Evolutionary conservation across 768 basidiomycete species (phyloP).

Genomic region (Asterophora parasitica): DNA sequence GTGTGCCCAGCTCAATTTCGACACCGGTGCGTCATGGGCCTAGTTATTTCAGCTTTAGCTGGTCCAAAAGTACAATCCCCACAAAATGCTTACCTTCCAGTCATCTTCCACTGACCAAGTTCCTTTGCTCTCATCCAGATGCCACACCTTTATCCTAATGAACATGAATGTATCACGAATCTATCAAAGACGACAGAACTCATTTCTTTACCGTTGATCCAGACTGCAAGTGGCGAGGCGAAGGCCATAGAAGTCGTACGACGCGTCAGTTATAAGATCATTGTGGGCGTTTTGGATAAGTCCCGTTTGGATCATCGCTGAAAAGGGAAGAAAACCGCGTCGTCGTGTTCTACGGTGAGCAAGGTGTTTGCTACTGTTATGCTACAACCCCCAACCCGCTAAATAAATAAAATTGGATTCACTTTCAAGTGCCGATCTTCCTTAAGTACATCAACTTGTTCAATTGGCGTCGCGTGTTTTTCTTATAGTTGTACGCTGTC

Average conservation of each 20-base stretch:
- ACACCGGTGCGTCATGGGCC: conserved; percentile 94
- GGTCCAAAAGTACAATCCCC: neutral
- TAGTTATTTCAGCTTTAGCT: conserved; percentile 23
- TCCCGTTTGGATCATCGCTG: conserved; percentile 69
- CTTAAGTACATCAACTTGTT: too few relatives aligned
- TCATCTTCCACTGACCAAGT: conserved; percentile 80
- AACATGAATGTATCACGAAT: conserved; percentile 12
- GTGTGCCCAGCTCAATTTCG: conserved; percentile 85
- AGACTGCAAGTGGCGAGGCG: conserved; percentile 76
- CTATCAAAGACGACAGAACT: conserved; percentile 4
- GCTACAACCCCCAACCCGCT: neutral
- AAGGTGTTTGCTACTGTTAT: neutral
- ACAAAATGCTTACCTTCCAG: conserved; percentile 67
- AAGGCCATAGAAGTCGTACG: conserved; percentile 89
- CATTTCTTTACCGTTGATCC: conserved; percentile 66
- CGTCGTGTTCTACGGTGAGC: neutral
- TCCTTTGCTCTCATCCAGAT: conserved; percentile 64
- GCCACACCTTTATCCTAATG: conserved; percentile 81
- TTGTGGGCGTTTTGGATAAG: conserved; percentile 74
- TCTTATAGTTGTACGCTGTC: too few relatives aligned
- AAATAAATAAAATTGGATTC: too few relatives aligned
- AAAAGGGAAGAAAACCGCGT: neutral
- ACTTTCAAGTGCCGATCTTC: too few relatives aligned
- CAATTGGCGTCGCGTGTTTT: too few relatives aligned
- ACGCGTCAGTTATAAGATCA: conserved; percentile 80